Conservation (phyloP, 2,329 filamentous ascomycete species). For the Myriosclerotinia duriaeana region DNA sequence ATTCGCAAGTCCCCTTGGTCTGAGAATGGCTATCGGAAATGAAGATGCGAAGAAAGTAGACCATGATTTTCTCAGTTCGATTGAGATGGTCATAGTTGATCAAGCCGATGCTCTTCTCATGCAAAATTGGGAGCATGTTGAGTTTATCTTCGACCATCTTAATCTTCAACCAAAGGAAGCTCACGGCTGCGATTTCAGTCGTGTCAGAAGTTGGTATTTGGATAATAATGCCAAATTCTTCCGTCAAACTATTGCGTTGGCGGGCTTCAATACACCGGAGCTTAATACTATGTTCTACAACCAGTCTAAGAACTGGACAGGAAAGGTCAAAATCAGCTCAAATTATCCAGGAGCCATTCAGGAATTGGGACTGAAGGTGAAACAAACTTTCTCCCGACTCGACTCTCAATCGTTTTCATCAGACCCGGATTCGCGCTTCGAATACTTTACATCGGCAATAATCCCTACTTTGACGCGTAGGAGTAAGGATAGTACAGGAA, state of each 20-base stretch:
- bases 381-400: slow-evolving; percentile 89
- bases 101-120: slow-evolving; percentile 91
- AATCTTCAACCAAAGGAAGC: slow-evolving; percentile 87
- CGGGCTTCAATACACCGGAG: slow-evolving; percentile 84
- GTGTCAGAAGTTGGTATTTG: slow-evolving; percentile 89
- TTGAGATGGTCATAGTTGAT: slow-evolving; percentile 87
- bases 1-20: slow-evolving; percentile 82
- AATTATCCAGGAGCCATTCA: slow-evolving; percentile 70
- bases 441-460: slow-evolving; percentile 82
- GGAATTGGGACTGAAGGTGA: slow-evolving; percentile 67
- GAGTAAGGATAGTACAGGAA: slow-evolving; percentile 64
- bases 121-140: slow-evolving; percentile 98
- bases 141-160: slow-evolving; percentile 86
- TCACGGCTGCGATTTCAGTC: slow-evolving; percentile 90
- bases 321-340: slow-evolving; percentile 71
- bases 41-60: slow-evolving; percentile 67
- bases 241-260: slow-evolving; percentile 81
- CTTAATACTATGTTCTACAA: slow-evolving; percentile 75
- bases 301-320: slow-evolving; percentile 76
- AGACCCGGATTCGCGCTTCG: slow-evolving; percentile 87
- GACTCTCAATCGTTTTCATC: slow-evolving; percentile 65
- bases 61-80: slow-evolving; percentile 87
- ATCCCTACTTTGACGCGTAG: slow-evolving; percentile 72
- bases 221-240: slow-evolving; percentile 77
- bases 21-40: slow-evolving; percentile 86